Base-by-base conservation (phyloP, 1,139 yeast genomes). In the Blastobotrys buckinghamii region DNA sequence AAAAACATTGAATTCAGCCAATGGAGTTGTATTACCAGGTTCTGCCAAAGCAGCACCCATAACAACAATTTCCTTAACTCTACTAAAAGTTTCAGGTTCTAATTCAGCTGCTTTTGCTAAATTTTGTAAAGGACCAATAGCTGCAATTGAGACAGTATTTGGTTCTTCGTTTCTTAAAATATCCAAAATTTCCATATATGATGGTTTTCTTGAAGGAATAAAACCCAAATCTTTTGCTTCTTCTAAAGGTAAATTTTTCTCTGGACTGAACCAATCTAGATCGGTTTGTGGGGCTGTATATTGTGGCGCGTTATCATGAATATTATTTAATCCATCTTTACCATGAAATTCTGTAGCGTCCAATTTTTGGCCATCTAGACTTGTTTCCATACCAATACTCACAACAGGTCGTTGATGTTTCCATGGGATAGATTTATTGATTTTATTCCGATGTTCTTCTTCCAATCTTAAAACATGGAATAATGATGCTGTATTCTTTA, bases 331-430 rank as follows among this genome's bases (percentile, higher is more conserved):
- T 1, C 75, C 75, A 47, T 71, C 75, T 22, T 51, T 41, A 9
- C 75, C 75, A 50, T 71, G 75, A 44, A 68, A 69, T 43, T 68
- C 70, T 5, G 69, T 66, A 2, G 74, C 75, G 49, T 70, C 71
- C 22, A 60, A 52, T 36, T 56, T 57, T 12, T 60, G 50, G 1
- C 69, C 69, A 27, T 63, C 66, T 16, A 63, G 56, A 22, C 68
- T 66, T 2, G 60, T 55, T 51, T 51, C 50, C 49, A 60, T 49
- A 3, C 75, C 75, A 1, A 70, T 61, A 5, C 70, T 63, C 16
- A 71, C 58, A 6, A 53, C 45, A 2, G 74, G 72, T 22, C 54
- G 53, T 47, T 62, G 65, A 39, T 51, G 52, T 3, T 60, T 57
- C 53, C 59, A 64, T 1, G 51, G 58, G 19, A 51, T 44, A 0